Evolutionary conservation across 352 stramenopile genomes (phyloP).

Genomic region (Pilasporangium apinafurcum): DNA sequence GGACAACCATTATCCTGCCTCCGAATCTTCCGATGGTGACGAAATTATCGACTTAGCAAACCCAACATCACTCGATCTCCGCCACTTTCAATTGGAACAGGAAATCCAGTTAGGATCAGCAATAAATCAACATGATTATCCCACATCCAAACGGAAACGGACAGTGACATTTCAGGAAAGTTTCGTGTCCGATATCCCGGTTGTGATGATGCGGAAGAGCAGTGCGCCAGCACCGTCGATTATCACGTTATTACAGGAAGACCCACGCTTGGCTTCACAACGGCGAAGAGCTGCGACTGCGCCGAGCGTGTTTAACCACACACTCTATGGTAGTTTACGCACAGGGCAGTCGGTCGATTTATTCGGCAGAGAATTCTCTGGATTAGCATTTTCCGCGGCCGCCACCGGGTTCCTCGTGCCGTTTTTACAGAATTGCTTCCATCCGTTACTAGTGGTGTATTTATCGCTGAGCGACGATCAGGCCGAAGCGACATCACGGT

Average conservation of each 20-base stretch:
- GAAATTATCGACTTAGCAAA: slow-evolving; percentile 12
- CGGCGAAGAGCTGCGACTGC: slow-evolving; percentile 43
- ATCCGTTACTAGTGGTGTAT: slow-evolving; percentile 57
- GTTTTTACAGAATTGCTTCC: slow-evolving; percentile 54
- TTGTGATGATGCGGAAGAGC: slow-evolving; percentile 49
- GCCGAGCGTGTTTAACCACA: slow-evolving; percentile 65
- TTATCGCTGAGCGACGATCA: slow-evolving; percentile 41
- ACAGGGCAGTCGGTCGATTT: slow-evolving; percentile 42
- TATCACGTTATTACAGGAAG: slow-evolving; percentile 63
- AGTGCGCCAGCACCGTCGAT: slow-evolving; percentile 51
- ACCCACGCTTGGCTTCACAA: slow-evolving; percentile 17
- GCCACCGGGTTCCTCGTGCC: slow-evolving; percentile 59
- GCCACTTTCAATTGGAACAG: slow-evolving; percentile 5
- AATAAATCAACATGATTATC: slow-evolving; percentile 6
- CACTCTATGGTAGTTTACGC: slow-evolving; percentile 62
- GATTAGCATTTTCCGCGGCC: slow-evolving; percentile 46
- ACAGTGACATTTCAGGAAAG: slow-evolving; percentile 53
- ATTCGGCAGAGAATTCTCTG: slow-evolving; percentile 57
- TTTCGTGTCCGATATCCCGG: slow-evolving; percentile 38
- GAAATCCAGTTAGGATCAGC: slow-evolving; percentile 5
- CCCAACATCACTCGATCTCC: no score
- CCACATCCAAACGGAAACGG: slow-evolving; percentile 27
- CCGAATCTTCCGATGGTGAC: slow-evolving; percentile 15
- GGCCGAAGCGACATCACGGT: slow-evolving; percentile 35
- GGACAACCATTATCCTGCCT: slow-evolving; percentile 23